Evolutionary conservation across 495 filamentous ascomycete species (phyloP).

Genomic region (Rostrohypoxylon terebratum): DNA sequence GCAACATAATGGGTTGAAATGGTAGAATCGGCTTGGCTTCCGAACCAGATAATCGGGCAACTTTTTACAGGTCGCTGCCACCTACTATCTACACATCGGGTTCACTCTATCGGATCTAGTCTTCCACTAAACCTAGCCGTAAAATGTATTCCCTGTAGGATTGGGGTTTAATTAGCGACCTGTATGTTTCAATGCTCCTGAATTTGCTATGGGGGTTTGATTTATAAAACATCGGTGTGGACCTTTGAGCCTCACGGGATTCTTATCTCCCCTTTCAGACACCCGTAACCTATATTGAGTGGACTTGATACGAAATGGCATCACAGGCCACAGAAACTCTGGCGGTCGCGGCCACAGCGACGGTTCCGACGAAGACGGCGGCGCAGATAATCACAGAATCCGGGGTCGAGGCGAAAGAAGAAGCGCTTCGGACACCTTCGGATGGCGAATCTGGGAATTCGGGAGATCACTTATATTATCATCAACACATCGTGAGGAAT

Average conservation of each 20-base stretch:
- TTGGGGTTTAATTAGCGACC: conserved; percentile 17
- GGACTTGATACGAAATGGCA: conserved; percentile 3
- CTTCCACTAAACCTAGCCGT: background rate
- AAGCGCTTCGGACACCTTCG: background rate
- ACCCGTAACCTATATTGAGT: background rate
- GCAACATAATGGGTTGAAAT: conserved; percentile 31
- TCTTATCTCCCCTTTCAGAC: background rate
- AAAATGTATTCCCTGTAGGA: background rate
- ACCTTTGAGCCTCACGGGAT: background rate
- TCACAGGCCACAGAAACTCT: conserved; percentile 35
- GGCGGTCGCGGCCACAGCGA: conserved; percentile 15
- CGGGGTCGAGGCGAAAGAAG: conserved; percentile 17
- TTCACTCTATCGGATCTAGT: conserved; percentile 5
- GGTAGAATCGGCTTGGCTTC: conserved; percentile 30
- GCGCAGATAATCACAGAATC: conserved; percentile 15
- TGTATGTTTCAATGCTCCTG: conserved; percentile 8
- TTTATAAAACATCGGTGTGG: background rate
- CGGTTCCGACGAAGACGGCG: conserved; percentile 21
- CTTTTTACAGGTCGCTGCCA: background rate
- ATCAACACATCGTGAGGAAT: conserved; percentile 30
- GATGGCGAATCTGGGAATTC: conserved; percentile 22
- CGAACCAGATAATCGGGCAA: conserved; percentile 17
- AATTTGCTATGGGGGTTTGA: background rate
- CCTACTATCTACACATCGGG: background rate
- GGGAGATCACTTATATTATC: conserved; percentile 12